Base-by-base conservation (phyloP, 768 basidiomycete genomes). In the Hysterangium stoloniferum region DNA sequence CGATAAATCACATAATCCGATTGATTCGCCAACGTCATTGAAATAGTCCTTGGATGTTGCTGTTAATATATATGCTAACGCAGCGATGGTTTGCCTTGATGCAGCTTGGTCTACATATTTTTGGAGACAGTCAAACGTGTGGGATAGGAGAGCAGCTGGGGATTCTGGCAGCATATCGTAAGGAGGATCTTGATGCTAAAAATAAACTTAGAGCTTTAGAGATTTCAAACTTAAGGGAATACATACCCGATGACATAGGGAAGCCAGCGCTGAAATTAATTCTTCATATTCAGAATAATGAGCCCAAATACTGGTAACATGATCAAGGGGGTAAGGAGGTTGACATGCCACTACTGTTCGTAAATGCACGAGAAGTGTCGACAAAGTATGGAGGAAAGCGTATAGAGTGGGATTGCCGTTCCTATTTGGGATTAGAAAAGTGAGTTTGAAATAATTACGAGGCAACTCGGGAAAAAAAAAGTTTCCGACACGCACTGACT, bases 61-160 rank as follows among this genome's bases (percentile, higher is more conserved):
- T 0, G 82, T 78, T 33, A 91, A 66, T n/a, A 88, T 72, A 55
- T 77, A 84, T 0, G 86, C 84, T 36, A 86, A 66, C 7, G 75
- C 68, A 1, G 82, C 79, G 17, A 62, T 70, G 48, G 84, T 67
- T 13, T 60, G 57, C 3, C 60, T 65, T 0, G 73, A 62, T 1
- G 86, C 79, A 41, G 73, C 74, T 1, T 68, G 70, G 40, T 79
- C 76, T 20, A 85, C 55, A 52, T 83, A 80, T 1, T 53, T 58
- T 33, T 74, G 62, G 4, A 89, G 68, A 37, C 75, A 73, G 7
- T 71, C 58, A 60, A 87, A 87, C 51, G 89, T 70, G 27, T 66
- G 68, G 7, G 82, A 79, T 15, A 90, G 69, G 1, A 92, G 64
- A 8, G 66, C 64, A 5, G 73, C 64, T 3, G 82, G 70, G 12